Conservation (phyloP, 148 eudicot species). For the Vaccinium corymbosum region DNA sequence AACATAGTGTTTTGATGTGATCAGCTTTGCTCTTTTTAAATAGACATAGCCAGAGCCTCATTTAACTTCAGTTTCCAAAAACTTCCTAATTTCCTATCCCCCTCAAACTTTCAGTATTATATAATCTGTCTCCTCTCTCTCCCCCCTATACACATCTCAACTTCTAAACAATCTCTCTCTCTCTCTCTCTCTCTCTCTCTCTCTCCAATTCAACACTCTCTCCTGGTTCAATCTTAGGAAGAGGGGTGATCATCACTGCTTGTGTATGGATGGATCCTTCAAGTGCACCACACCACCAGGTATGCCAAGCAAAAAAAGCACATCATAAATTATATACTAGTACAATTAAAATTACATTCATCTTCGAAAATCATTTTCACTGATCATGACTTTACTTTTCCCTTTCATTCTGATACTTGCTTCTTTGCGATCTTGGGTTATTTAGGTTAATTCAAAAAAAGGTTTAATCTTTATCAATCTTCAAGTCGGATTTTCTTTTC, state of each 20-base stretch:
- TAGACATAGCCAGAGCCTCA: background rate
- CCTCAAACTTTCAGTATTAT: background rate
- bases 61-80: conserved; percentile 17
- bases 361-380: background rate
- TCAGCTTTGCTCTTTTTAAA: conserved; percentile 8
- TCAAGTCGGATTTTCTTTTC: background rate
- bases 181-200: background rate
- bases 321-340: background rate
- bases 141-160: background rate
- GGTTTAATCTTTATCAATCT: background rate
- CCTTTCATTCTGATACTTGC: background rate
- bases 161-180: background rate
- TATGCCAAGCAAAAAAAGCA: conserved; percentile 7
- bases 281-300: conserved; percentile 34
- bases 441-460: background rate
- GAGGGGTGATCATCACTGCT: background rate
- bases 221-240: background rate
- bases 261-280: conserved; percentile 43
- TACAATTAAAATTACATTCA: background rate
- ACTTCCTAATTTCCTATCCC: background rate
- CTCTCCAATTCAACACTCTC: conserved; percentile 4
- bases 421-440: background rate
- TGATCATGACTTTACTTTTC: conserved; percentile 1
- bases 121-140: background rate
- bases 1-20: background rate